phyloP scores from a whole-genome alignment of 2,329 filamentous ascomycete species.

The Coleophoma eucalyptorum region DNA sequence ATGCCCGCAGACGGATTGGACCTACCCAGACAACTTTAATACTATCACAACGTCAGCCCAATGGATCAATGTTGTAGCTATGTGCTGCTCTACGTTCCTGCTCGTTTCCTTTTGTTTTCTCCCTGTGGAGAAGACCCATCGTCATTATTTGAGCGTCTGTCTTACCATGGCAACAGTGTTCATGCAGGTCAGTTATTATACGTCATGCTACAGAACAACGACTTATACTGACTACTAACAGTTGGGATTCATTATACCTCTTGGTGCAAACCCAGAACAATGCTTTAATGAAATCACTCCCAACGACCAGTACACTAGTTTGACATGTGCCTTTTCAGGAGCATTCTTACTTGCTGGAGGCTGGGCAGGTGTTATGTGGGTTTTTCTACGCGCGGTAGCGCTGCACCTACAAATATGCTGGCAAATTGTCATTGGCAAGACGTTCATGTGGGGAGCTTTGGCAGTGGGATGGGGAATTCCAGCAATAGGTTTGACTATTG shows the following conservation, averaged over 20 bases:
- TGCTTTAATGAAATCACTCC: conserved; percentile 91
- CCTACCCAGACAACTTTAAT: conserved; percentile 57
- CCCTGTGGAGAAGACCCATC: conserved; percentile 82
- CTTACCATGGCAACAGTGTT: conserved; percentile 71
- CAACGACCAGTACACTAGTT: conserved; percentile 80
- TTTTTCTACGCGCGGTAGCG: conserved; percentile 83
- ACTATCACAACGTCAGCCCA: conserved; percentile 64
- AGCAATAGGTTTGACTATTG: conserved; percentile 67
- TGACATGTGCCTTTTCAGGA: conserved; percentile 84
- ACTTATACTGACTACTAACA: conserved; percentile 32
- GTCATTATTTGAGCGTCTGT: conserved; percentile 91
- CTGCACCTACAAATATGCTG: conserved; percentile 98
- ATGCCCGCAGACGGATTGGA: conserved; percentile 81
- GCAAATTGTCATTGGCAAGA: conserved; percentile 84
- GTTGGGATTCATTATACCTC: conserved; percentile 87
- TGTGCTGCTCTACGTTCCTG: conserved; percentile 70
- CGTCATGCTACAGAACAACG: not conserved
- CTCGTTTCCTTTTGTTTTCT: conserved; percentile 76
- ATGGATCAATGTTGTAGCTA: conserved; percentile 75
- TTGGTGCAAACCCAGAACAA: conserved; percentile 73
- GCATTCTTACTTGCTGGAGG: conserved; percentile 83
- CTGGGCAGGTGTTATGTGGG: conserved; percentile 82
- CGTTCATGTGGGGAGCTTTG: conserved; percentile 85
- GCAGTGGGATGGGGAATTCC: conserved; percentile 82
- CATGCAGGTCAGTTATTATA: conserved; percentile 64